phyloP scores from a whole-genome alignment of 352 stramenopile species.

The Hyphochytrium catenoides region DNA sequence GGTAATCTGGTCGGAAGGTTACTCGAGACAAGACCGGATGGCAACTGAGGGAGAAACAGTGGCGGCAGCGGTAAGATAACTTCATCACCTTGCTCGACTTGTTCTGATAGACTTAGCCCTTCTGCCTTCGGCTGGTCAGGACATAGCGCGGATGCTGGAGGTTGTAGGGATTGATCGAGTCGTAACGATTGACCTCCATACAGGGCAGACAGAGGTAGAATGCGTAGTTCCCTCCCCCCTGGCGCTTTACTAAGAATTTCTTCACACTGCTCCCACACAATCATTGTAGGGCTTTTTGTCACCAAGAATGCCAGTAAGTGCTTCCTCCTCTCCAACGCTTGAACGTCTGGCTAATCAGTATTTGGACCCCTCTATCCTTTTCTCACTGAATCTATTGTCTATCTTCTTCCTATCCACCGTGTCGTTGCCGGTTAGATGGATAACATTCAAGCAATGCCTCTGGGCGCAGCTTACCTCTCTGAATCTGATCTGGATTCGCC shows the following conservation, averaged over 20 bases:
- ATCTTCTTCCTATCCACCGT: no score
- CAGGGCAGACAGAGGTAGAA: conserved; percentile 59
- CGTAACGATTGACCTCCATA: conserved; percentile 62
- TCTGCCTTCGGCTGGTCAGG: no score
- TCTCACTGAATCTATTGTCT: no score
- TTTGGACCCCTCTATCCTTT: not conserved
- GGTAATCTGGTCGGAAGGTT: no score
- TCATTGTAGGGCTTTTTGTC: conserved; percentile 69
- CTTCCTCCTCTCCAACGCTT: no score
- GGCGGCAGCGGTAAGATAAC: conserved; percentile 23
- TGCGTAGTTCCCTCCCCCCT: no score
- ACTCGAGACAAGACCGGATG: conserved; percentile 55
- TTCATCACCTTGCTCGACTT: not conserved
- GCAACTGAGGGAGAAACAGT: conserved; percentile 51
- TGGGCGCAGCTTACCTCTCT: conserved; percentile 57
- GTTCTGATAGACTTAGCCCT: no score
- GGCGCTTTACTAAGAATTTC: no score
- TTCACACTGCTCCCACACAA: no score
- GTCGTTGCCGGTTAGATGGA: conserved; percentile 25
- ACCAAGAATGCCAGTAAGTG: conserved; percentile 34
- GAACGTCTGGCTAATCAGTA: no score
- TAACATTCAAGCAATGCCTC: conserved; percentile 54
- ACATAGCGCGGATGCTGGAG: conserved; percentile 59
- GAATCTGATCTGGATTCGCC: conserved; percentile 33
- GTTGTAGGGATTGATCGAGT: conserved; percentile 68